Evolutionary conservation across 139 green algal genomes (phyloP).

Genomic region (Astrephomene gubernaculifera): DNA sequence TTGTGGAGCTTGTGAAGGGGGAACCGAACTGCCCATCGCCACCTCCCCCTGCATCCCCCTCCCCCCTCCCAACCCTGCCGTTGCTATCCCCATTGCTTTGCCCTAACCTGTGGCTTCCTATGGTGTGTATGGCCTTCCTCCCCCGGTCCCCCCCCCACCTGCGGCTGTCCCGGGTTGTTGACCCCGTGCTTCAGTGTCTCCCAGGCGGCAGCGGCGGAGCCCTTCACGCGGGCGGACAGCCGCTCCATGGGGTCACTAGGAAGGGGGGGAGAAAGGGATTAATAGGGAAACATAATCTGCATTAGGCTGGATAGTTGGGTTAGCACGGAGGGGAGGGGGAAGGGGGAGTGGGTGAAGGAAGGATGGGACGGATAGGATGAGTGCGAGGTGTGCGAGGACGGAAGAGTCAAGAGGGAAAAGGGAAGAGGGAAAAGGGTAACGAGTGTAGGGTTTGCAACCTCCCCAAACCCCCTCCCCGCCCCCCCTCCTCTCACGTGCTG

Average conservation of each 20-base stretch:
- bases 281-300: too few species aligned
- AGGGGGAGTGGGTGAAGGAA: background rate
- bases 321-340: background rate
- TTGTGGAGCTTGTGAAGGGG: background rate
- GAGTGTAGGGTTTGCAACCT: background rate
- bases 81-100: too few species aligned
- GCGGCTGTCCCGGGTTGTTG: conserved; percentile 44
- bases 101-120: too few species aligned
- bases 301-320: too few species aligned
- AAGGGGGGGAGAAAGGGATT: too few species aligned
- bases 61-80: background rate
- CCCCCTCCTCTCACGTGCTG: background rate
- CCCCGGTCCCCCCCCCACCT: background rate
- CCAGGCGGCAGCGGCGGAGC: conserved; percentile 12
- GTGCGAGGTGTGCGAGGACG: background rate
- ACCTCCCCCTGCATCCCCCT: background rate
- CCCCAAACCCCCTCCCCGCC: background rate
- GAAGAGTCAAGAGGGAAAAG: background rate
- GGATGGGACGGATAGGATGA: background rate
- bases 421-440: background rate
- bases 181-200: conserved; percentile 48
- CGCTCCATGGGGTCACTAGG: too few species aligned
- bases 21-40: background rate
- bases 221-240: background rate
- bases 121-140: background rate